Base-by-base conservation (phyloP, 2,329 filamentous ascomycete genomes). In the Aspergillus sp. region DNA sequence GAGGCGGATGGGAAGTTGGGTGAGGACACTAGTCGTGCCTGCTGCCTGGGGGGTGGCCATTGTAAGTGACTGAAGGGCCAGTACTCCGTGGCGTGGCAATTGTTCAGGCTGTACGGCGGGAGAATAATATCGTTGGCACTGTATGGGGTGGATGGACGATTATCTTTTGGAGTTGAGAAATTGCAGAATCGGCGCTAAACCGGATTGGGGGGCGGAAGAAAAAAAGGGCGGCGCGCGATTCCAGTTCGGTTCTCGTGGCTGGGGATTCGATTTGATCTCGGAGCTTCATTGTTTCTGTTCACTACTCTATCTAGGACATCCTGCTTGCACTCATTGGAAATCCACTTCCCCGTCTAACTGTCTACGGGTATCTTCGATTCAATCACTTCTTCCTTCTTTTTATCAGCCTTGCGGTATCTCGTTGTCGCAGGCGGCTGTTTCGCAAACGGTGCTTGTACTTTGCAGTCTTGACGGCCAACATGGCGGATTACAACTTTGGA, bases 401-500 rank as follows among this genome's bases (percentile, higher is more conserved):
- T n/a, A 11, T 25, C 27, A 8, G 23, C 27, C 6, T 6, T 43
- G 41, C 35, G 50, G 35, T 56, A 55, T 39, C 5, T 15, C 23
- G 37, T 35, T 31, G 11, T 59, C 25, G 46, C 43, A 39, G 47
- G 25, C 47, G 11, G 12, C 35, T 17, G 15, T 40, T 33, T 31
- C 37, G 23, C 52, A 40, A 58, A 47, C 45, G 35, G 21, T 50
- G 14, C 19, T 41, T 41, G 52, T 11, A 31, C 8, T 39, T 57
- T 35, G 17, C 41, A 23, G 7, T 52, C 44, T 40, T 45, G 21
- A 59, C 47, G 39, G 55, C 61, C 58, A 68, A 56, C 64, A 91
- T 91, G 88, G 84, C 85, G 67, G 89, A 91, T 76, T 88, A 89
- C 76, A 83, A 86, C 69, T 91, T 85, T 73, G 88, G 87, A 68